Evolutionary conservation across 495 filamentous ascomycete species (phyloP).

Genomic region (Penicillium desertorum): DNA sequence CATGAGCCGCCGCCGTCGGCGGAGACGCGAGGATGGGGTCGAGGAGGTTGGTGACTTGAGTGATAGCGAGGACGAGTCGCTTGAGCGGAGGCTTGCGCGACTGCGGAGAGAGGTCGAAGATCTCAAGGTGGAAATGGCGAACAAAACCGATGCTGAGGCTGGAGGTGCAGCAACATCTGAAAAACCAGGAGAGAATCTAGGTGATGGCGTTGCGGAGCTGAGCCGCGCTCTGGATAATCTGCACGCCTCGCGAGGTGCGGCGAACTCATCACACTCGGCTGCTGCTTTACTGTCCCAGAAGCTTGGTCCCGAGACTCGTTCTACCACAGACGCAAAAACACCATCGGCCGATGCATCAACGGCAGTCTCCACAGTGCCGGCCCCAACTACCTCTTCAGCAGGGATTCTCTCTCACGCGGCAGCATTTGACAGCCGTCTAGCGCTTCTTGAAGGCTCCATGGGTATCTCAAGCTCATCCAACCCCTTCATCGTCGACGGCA

Average conservation of each 20-base stretch:
- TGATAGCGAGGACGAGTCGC: slow-evolving; percentile 68
- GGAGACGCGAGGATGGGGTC: slow-evolving; percentile 51
- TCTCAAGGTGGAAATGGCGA: slow-evolving; percentile 62
- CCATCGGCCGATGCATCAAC: slow-evolving; percentile 3
- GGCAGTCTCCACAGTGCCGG: slow-evolving; percentile 8
- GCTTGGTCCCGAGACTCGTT: slow-evolving; percentile 19
- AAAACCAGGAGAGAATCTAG: slow-evolving; percentile 34
- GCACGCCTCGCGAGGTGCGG: slow-evolving; percentile 39
- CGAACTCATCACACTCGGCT: slow-evolving; percentile 33
- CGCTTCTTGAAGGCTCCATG: slow-evolving; percentile 74
- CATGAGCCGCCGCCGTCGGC: slow-evolving; percentile 50
- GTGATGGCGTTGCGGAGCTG: slow-evolving; percentile 56
- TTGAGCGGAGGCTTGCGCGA: slow-evolving; percentile 75
- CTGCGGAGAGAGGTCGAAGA: slow-evolving; percentile 77
- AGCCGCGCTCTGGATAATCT: slow-evolving; percentile 62
- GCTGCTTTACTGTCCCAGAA: slow-evolving; percentile 40
- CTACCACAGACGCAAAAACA: slow-evolving; percentile 14
- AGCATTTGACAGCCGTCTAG: slow-evolving; percentile 80
- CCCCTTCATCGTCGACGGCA: slow-evolving; percentile 58
- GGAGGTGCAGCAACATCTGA: slow-evolving; percentile 14
- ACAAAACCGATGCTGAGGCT: slow-evolving; percentile 13
- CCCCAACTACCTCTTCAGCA: slow-evolving; percentile 42
- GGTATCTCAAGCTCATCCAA: slow-evolving; percentile 71
- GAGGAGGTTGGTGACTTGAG: slow-evolving; percentile 65
- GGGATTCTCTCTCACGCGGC: slow-evolving; percentile 74